These are phyloP conservation scores for Yamadazyma nakazawae DNA, from an alignment of 805 yeast species.

Conservation along the genomic window DNA sequence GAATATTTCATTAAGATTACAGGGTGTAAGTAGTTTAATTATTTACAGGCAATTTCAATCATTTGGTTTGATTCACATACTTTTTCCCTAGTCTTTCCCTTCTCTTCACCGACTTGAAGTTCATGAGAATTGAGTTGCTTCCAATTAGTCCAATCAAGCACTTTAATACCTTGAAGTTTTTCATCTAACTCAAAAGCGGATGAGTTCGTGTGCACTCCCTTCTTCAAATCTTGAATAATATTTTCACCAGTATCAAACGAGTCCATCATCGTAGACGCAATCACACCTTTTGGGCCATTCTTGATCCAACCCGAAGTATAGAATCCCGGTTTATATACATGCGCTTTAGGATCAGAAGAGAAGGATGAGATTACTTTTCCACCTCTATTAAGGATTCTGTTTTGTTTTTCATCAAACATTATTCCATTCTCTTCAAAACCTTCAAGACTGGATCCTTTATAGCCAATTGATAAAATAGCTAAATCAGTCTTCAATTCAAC, in stretches of 20 bases:
- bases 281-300: slow-evolving; percentile 84
- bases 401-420: slow-evolving; percentile 21
- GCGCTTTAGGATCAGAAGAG: slow-evolving; percentile 15
- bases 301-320: slow-evolving; percentile 92
- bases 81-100: slow-evolving; percentile 59
- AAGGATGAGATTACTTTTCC: slow-evolving; percentile 28
- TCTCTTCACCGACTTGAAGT: slow-evolving; percentile 40
- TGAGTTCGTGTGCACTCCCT: slow-evolving; percentile 20
- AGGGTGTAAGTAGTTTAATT: slow-evolving; percentile 22
- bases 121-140: slow-evolving; percentile 53
- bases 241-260: slow-evolving; percentile 71
- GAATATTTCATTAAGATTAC: slow-evolving; percentile 30
- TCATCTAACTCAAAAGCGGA: background rate
- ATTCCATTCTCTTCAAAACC: slow-evolving; percentile 49
- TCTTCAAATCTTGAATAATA: slow-evolving; percentile 54
- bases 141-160: slow-evolving; percentile 70
- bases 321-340: slow-evolving; percentile 42
- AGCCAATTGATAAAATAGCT: slow-evolving; percentile 80
- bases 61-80: slow-evolving; percentile 46
- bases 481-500: slow-evolving; percentile 50
- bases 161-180: slow-evolving; percentile 19
- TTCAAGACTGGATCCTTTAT: slow-evolving; percentile 59
- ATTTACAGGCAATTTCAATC: slow-evolving; percentile 36
- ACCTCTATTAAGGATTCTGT: slow-evolving; percentile 29
- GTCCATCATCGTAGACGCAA: slow-evolving; percentile 85